These are phyloP conservation scores for Colletotrichum echinochloae DNA, from an alignment of 2,329 filamentous ascomycete species.

Conservation along the genomic window DNA sequence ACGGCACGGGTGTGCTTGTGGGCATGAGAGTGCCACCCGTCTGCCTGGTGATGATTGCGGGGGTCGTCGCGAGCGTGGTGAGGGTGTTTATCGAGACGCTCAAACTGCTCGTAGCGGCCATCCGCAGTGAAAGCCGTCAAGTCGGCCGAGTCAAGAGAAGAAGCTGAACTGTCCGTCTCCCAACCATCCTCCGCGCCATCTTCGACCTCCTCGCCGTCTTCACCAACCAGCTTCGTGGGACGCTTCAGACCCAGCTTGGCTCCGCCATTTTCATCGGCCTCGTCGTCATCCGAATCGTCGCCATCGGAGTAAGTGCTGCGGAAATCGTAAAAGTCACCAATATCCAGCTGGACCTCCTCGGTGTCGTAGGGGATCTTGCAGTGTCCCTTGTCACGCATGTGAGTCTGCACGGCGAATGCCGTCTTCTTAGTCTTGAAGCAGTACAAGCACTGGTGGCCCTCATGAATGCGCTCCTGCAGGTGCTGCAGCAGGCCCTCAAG, in stretches of 20 bases:
- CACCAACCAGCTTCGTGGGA: slow-evolving; percentile 61
- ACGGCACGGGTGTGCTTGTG: slow-evolving; percentile 81
- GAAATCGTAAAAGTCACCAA: slow-evolving; percentile 98
- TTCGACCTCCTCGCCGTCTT: slow-evolving; percentile 62
- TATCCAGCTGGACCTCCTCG: slow-evolving; percentile 90
- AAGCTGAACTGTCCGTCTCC: slow-evolving; percentile 95
- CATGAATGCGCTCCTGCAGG: slow-evolving; percentile 82
- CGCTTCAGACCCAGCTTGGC: slow-evolving; percentile 78
- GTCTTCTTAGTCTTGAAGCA: slow-evolving; percentile 87
- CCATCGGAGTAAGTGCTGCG: slow-evolving; percentile 92
- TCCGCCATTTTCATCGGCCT: slow-evolving; percentile 66
- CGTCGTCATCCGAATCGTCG: slow-evolving; percentile 72
- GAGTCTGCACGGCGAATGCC: slow-evolving; percentile 85
- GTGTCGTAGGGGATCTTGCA: slow-evolving; percentile 95
- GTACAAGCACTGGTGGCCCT: slow-evolving; percentile 86
- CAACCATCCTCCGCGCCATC: slow-evolving; percentile 80
- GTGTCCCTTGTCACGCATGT: slow-evolving; percentile 97
- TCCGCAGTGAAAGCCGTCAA: slow-evolving; percentile 84
- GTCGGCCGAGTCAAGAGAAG: slow-evolving; percentile 87
- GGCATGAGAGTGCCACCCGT: slow-evolving; percentile 86
- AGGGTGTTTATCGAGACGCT: slow-evolving; percentile 76
- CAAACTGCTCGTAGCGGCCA: slow-evolving; percentile 76
- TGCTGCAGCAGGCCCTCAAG: slow-evolving; percentile 83
- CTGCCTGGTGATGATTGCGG: slow-evolving; percentile 77
- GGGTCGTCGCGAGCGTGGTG: slow-evolving; percentile 81